Evolutionary conservation across 169 alveolate genomes (phyloP), one percentile per base, ranked within the genome.

Genomic region (Toxoplasma gondii): DNA sequence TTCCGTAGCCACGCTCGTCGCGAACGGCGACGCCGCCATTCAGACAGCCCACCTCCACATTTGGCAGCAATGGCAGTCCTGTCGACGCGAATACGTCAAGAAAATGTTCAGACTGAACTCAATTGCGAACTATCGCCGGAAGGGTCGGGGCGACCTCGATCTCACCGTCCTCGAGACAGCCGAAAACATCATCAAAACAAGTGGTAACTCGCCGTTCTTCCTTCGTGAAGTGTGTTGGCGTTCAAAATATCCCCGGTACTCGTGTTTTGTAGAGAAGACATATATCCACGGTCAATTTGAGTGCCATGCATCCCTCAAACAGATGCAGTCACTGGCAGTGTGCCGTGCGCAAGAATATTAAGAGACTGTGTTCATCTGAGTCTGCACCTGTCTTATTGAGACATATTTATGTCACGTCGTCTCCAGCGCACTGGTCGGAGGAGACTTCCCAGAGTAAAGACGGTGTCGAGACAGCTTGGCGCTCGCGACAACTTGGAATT

Each of bases 41-140:
- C 88, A 70, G 43, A 67, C 88, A 38, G 86, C 93, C 0, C 93
- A 82, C 38, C 83, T 69, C 19, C 90, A 44, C 69, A 54, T 93
- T 34, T 74, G 91, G 95, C 92, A 53, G 92, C 93, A 84, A 74
- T 93, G 91, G 93, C 93, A 88, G 84, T 36, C 78, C 17, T 81
- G 92, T 36, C 38, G 95, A 41, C 44, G 86, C 31, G 88, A 67
- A 19, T 93, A 88, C 54, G 94, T 94, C 34, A 31, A 54, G n/a
- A 88, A 74, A 39, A 38, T 94, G 67, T 69, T 70, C 44, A 10
- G 91, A 17, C 92, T 94, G 31, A 69, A 86, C 83, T 17, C 93
- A 16, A 58, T 93, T 19, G 92, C 93, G 17, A 93, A 93, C 93
- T 43, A 54, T 81, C 22, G 93, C 19, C 0, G 94, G 16, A 93